Evolutionary conservation across 495 filamentous ascomycete genomes (phyloP).

Genomic region (Penicillium verhagenii): DNA sequence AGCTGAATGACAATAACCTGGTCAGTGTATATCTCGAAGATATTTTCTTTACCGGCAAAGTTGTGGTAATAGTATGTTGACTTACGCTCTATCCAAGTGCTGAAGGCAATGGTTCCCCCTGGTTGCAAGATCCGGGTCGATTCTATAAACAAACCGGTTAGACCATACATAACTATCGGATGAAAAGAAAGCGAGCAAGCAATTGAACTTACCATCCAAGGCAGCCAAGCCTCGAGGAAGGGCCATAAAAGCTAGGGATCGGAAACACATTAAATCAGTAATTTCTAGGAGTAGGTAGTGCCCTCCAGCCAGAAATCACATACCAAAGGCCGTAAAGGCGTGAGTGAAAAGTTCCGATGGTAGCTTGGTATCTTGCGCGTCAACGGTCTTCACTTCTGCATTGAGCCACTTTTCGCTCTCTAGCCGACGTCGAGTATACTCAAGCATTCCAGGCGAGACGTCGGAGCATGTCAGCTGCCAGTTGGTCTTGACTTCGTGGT

Average conservation of each 20-base stretch:
- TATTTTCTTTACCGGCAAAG: background rate
- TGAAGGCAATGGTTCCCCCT: constrained; percentile 33
- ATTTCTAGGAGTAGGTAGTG: too few species aligned
- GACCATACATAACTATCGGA: background rate
- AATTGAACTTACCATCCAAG: constrained; percentile 35
- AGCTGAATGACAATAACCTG: constrained; percentile 16
- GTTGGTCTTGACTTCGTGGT: constrained; percentile 14
- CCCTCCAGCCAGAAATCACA: too few species aligned
- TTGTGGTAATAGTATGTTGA: background rate
- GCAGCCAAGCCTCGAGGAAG: constrained; percentile 25
- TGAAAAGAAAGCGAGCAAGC: background rate
- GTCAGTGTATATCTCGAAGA: background rate
- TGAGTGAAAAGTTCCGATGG: constrained; percentile 31
- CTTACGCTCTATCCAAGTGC: constrained; percentile 39
- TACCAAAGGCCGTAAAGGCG: constrained; percentile 38
- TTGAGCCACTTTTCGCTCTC: constrained; percentile 34
- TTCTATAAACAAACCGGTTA: constrained; percentile 20
- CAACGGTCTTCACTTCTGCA: constrained; percentile 26
- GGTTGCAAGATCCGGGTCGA: constrained; percentile 36
- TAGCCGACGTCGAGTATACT: constrained; percentile 26
- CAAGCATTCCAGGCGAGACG: constrained; percentile 33
- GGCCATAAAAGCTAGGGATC: constrained; percentile 33
- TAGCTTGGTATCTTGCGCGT: constrained; percentile 34
- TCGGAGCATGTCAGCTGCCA: constrained; percentile 39
- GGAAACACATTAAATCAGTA: too few species aligned